Evolutionary conservation across 345 rosid genomes (phyloP).

Genomic region (Firmiana major): DNA sequence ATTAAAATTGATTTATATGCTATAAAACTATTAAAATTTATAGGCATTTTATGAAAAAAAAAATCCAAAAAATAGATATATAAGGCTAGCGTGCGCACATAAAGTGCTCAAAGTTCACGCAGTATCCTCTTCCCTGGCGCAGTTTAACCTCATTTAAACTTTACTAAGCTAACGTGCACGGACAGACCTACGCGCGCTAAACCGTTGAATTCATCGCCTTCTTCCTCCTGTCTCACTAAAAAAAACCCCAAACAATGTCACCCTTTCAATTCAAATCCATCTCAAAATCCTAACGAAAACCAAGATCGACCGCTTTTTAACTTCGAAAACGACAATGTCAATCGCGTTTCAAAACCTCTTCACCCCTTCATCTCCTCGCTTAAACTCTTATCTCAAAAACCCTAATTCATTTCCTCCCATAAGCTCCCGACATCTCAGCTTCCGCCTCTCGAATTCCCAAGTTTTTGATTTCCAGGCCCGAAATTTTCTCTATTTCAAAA

Average conservation of each 20-base stretch:
- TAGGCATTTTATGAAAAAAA: too few relatives aligned
- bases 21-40: too few relatives aligned
- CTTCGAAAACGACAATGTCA: constrained; percentile 28
- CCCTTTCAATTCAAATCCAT: not conserved
- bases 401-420: constrained; percentile 26
- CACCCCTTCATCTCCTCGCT: constrained; percentile 23
- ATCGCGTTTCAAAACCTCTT: constrained; percentile 38
- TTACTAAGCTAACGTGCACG: constrained; percentile 10
- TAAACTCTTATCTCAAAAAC: constrained; percentile 18
- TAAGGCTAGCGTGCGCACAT: too few relatives aligned
- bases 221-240: not conserved
- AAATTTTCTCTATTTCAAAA: constrained; percentile 9
- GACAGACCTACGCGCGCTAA: constrained; percentile 17
- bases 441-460: constrained; percentile 5
- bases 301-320: not conserved
- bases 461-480: constrained; percentile 13
- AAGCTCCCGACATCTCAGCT: constrained; percentile 23
- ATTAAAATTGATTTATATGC: too few relatives aligned
- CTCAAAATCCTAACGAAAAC: constrained; percentile 9
- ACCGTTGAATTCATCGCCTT: constrained; percentile 30
- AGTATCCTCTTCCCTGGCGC: not conserved
- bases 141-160: not conserved
- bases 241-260: constrained; percentile 12
- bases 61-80: too few relatives aligned
- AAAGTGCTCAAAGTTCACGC: too few relatives aligned